Percentiles rank a stretch among this genome's conserved stretches.
Conservation (phyloP, 2,329 filamentous ascomycete genomes). For the Dothistroma pini region DNA sequence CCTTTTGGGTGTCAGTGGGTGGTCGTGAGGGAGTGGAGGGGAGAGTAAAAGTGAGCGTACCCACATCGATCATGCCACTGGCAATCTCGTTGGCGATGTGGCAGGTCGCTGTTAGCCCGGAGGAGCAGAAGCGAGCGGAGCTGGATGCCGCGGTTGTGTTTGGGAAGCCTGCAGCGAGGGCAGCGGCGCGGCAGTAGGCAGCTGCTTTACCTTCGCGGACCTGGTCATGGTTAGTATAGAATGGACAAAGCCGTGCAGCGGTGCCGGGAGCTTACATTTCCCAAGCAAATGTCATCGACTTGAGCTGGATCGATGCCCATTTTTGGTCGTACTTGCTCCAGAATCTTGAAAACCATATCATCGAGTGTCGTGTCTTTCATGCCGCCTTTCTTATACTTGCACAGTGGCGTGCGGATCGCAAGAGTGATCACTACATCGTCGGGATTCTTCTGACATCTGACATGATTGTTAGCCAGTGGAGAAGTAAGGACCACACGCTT, state of each 20-base stretch:
- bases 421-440: slow-evolving; percentile 97
- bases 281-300: slow-evolving; percentile 72
- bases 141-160: slow-evolving; percentile 76
- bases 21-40: not conserved
- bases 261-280: slow-evolving; percentile 62
- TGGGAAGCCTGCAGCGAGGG: slow-evolving; percentile 85
- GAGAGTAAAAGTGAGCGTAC: slow-evolving; percentile 39
- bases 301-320: slow-evolving; percentile 33
- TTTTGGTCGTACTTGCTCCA: slow-evolving; percentile 56
- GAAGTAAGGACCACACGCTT: not conserved
- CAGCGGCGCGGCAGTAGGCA: slow-evolving; percentile 82
- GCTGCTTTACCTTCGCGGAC: slow-evolving; percentile 68
- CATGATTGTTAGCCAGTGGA: not conserved
- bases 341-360: slow-evolving; percentile 75
- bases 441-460: slow-evolving; percentile 60
- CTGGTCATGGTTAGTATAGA: not conserved
- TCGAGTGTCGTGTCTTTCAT: slow-evolving; percentile 94
- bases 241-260: not conserved
- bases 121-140: slow-evolving; percentile 84
- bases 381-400: slow-evolving; percentile 85
- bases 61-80: slow-evolving; percentile 66
- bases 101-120: slow-evolving; percentile 72
- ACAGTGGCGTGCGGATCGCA: slow-evolving; percentile 81
- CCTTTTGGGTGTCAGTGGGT: not conserved
- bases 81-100: slow-evolving; percentile 71